Evolutionary conservation across 164 flowering plant species (phyloP).

Genomic region (Tetracentron sinense): DNA sequence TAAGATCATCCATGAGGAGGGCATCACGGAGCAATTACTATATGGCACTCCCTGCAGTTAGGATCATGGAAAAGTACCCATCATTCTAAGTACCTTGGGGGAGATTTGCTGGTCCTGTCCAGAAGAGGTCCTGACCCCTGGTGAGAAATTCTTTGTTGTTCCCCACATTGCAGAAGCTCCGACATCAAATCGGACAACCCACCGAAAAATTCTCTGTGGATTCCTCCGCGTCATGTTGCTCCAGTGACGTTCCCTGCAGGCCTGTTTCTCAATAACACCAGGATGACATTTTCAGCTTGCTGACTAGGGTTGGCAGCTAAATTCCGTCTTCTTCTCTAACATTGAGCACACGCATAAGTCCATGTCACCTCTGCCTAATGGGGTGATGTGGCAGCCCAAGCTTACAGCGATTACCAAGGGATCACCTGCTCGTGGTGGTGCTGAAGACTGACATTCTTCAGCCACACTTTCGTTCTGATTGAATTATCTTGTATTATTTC

Average conservation of each 20-base stretch:
- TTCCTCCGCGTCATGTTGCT: neutral
- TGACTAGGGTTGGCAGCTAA: too few relatives aligned
- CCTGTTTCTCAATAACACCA: neutral
- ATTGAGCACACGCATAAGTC: neutral
- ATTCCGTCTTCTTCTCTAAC: neutral
- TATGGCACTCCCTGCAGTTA: slow-evolving; percentile 43
- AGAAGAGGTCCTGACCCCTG: slow-evolving; percentile 42
- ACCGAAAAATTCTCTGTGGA: neutral
- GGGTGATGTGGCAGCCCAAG: slow-evolving; percentile 4
- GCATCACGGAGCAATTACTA: slow-evolving; percentile 37
- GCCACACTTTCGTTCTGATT: neutral
- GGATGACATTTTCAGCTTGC: neutral
- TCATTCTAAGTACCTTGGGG: slow-evolving; percentile 31
- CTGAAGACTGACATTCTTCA: neutral
- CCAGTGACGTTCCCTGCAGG: neutral
- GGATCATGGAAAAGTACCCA: slow-evolving; percentile 47
- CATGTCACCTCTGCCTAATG: neutral
- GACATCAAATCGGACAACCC: slow-evolving; percentile 18
- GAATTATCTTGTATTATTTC: too few relatives aligned
- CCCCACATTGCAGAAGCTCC: slow-evolving; percentile 46
- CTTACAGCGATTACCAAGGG: slow-evolving; percentile 5
- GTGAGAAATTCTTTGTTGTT: slow-evolving; percentile 37
- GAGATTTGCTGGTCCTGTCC: slow-evolving; percentile 42
- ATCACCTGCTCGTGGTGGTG: neutral
- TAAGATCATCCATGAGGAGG: slow-evolving; percentile 50